Base-by-base conservation (phyloP, 2,329 filamentous ascomycete genomes). In the Aspergillus brasiliensis region DNA sequence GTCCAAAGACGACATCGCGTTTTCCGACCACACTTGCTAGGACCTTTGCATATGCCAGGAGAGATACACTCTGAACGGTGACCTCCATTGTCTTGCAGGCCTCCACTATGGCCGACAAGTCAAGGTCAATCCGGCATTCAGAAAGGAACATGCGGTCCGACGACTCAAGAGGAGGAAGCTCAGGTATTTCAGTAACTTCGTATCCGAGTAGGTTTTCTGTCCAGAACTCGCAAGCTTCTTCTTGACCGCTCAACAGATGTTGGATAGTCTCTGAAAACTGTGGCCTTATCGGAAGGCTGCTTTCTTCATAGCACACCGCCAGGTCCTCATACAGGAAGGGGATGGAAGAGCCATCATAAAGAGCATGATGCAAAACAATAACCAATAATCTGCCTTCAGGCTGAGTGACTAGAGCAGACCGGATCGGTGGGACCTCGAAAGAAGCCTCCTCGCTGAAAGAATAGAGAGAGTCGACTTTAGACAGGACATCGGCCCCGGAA, bases 341-440 rank as follows among this genome's bases (percentile, higher is more conserved):
- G 5, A 96, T 80, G 1, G 91, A 96, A 83, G 87, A 91, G 1
- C 92, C 92, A 68, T 97, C 92, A 64, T 96, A 97, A 8, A 96
- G 80, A 0, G 91, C 91, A 73, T 97, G 92, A 0, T 92, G 85
- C 38, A 96, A 86, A 0, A 91, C 91, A 1, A 96, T 71, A 1
- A 84, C 62, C 11, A 85, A 62, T 56, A 81, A 81, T 1, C 38
- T 70, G 13, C 76, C 69, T 1, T 61, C 56, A 1, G 69, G 55
- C 5, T 73, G 67, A 25, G 57, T 51, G 13, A 73, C 66, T n/a
- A 81, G 58, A 10, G 80, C 58, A 25, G 62, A 53, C 5, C 72
- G 73, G 15, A 84, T 61, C 3, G 70, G 69, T 71, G 70, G 70
- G 13, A 55, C 42, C 23, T 63, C 56, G 25, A 71, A 71, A 10